Conservation (phyloP, 176 grass and related monocot species). For the Oryza rufipogon region DNA sequence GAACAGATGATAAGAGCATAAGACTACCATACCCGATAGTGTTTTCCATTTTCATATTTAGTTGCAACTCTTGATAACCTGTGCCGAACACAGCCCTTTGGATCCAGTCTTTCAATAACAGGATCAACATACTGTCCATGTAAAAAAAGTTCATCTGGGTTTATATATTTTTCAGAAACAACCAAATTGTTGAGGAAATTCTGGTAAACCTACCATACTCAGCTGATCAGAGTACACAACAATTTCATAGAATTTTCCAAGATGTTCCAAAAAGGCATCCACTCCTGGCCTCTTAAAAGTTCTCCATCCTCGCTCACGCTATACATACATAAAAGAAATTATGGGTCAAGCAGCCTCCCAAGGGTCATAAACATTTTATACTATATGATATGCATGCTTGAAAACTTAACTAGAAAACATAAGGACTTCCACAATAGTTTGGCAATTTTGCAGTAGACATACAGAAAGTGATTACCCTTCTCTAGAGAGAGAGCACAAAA, state of each 20-base stretch:
- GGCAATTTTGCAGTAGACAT: not conserved
- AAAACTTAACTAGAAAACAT: slow-evolving; percentile 19
- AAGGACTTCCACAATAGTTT: slow-evolving; percentile 2
- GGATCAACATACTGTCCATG: slow-evolving; percentile 93
- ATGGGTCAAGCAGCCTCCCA: not conserved
- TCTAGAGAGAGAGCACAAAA: not conserved
- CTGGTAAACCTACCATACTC: slow-evolving; percentile 66
- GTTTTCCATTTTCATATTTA: slow-evolving; percentile 88
- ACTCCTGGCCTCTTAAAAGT: slow-evolving; percentile 99
- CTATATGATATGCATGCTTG: slow-evolving; percentile 5
- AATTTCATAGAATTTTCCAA: slow-evolving; percentile 93
- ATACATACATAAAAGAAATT: slow-evolving; percentile 27
- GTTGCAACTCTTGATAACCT: slow-evolving; percentile 91
- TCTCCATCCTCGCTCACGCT: slow-evolving; percentile 98
- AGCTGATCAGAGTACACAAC: slow-evolving; percentile 97
- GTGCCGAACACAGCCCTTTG: slow-evolving; percentile 80
- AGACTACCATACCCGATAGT: slow-evolving; percentile 71
- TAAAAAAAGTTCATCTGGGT: slow-evolving; percentile 27
- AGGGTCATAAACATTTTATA: not conserved
- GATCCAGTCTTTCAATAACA: slow-evolving; percentile 88
- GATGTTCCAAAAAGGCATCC: slow-evolving; percentile 94
- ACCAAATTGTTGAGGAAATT: slow-evolving; percentile 24
- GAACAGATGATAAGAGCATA: slow-evolving; percentile 38
- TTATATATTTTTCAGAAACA: slow-evolving; percentile 42
- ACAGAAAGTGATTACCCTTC: not conserved